phyloP scores from a whole-genome alignment of 2,329 filamentous ascomycete species.

The Cytospora chrysosperma region DNA sequence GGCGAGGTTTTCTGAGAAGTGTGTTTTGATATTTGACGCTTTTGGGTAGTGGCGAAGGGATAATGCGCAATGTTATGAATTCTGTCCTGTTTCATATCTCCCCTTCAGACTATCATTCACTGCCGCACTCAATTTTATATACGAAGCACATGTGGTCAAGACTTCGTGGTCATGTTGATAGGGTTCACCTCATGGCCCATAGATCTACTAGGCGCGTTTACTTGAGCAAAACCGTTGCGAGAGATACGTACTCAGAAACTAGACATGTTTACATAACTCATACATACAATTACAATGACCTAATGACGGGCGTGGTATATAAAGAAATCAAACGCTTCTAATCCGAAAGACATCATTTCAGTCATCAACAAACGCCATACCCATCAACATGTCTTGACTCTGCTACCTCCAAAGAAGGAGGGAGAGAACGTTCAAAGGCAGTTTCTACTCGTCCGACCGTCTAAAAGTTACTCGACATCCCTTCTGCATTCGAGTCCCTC shows the following conservation, averaged over 20 bases:
- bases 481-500: not conserved
- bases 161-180: not conserved
- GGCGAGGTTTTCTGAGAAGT: not conserved
- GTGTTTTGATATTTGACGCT: not conserved
- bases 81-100: not conserved
- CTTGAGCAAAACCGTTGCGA: too few species aligned
- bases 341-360: not conserved
- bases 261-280: not conserved
- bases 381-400: not conserved
- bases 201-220: not conserved
- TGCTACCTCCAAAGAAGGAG: not conserved
- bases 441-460: not conserved
- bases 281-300: not conserved
- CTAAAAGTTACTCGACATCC: constrained; percentile 15
- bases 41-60: not conserved
- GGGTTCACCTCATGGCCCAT: not conserved
- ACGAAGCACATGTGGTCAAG: not conserved
- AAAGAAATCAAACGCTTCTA: too few species aligned
- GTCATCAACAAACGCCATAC: not conserved
- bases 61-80: not conserved
- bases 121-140: not conserved
- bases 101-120: not conserved
- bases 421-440: not conserved
- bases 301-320: too few species aligned
- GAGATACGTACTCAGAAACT: not conserved